Conservation (phyloP, 257 asterid species). For the Primulina tabacum region DNA sequence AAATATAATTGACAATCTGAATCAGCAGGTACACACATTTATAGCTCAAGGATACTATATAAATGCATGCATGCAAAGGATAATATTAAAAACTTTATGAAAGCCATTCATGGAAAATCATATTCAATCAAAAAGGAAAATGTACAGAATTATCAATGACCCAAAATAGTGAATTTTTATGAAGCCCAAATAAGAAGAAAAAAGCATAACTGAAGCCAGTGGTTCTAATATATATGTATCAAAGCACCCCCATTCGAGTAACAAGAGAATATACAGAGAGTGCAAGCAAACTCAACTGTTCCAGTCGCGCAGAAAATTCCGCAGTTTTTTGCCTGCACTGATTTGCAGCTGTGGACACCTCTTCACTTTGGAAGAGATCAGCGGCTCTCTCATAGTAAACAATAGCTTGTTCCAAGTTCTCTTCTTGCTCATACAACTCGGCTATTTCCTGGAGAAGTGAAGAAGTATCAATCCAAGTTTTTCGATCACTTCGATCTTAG, state of each 20-base stretch:
- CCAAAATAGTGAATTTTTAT: not conserved
- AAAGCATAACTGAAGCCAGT: not conserved
- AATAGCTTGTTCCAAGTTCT: constrained; percentile 73
- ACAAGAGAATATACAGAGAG: constrained; percentile 4
- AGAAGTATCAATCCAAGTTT: constrained; percentile 3
- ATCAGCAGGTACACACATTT: constrained; percentile 7
- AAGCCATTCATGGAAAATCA: constrained; percentile 8
- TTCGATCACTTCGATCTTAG: constrained; percentile 12
- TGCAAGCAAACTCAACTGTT: constrained; percentile 56
- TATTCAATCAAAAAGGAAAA: constrained; percentile 6
- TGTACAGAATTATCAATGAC: constrained; percentile 1
- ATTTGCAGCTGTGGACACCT: constrained; percentile 73
- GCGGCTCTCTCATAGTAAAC: constrained; percentile 72
- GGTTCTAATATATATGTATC: constrained; percentile 1
- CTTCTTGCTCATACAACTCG: constrained; percentile 79
- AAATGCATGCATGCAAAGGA: constrained; percentile 9
- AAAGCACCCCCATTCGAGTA: not conserved
- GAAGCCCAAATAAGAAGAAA: not conserved
- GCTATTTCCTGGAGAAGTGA: constrained; percentile 72
- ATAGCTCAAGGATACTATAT: constrained; percentile 7
- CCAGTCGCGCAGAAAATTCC: constrained; percentile 79
- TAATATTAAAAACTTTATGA: not conserved
- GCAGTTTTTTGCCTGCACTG: constrained; percentile 94
- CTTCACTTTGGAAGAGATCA: constrained; percentile 90
- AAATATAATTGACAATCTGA: constrained; percentile 4